Base-by-base conservation (phyloP, 805 yeast species). In the Wickerhamiella cacticola region DNA sequence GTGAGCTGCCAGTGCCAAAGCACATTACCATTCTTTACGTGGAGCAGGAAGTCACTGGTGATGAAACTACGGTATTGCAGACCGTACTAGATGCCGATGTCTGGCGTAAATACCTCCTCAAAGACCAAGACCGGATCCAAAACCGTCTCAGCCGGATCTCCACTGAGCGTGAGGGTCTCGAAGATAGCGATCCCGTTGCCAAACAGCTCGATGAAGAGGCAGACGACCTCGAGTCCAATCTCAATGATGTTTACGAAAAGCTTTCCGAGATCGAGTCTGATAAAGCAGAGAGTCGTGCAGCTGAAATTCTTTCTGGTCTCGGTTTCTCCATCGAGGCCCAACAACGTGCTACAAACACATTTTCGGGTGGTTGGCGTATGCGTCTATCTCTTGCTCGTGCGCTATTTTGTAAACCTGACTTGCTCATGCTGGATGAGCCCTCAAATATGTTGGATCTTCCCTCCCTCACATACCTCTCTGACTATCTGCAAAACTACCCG, bases 301-400 rank as follows among this genome's bases (percentile, higher is more conserved):
- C 97, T 1, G 79, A 94, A 9, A 89, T 92, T 52, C 70, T 92
- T 53, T 83, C 66, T 53, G 99, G 99, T 62, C 72, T 92, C 53
- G 99, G 99, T 49, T 92, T 92, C 71, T 79, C 95, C 41, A 76
- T 77, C 53, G 94, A 82, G 58, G 75, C 96, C 5, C 98, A 92
- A 64, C 68, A 71, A 41, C 72, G 72, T 53, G 80, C 95, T 26
- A 87, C 97, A 5, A 89, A 86, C 55, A 75, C 87, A 23, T 92
- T 92, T 64, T 87, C 96, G 46, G 99, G 99, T 76, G 99, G 99
- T 79, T 92, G 98, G 98, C 82, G 98, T 75, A 92, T 92, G 98
- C 83, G 98, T 72, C 74, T 92, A 55, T 84, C 96, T n/a, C 74
- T 92, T 52, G 98, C 98, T 3, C 79, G 98, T 68, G 98, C 98